phyloP scores from a whole-genome alignment of 352 stramenopile genomes.

The Lagenidium giganteum region DNA sequence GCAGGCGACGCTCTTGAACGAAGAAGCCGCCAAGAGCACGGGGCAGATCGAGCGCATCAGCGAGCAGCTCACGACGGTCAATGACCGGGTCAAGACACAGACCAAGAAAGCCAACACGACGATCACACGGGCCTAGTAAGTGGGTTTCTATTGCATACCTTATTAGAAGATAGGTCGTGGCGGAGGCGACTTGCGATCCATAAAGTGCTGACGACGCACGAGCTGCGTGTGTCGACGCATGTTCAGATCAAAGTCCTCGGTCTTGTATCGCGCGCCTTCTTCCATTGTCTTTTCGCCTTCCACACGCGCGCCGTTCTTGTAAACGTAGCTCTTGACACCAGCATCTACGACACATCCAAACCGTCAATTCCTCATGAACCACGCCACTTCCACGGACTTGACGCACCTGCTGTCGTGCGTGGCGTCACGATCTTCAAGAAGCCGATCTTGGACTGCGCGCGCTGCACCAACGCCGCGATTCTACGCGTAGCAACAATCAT shows the following conservation, averaged over 20 bases:
- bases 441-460: slow-evolving; percentile 74
- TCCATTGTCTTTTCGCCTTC: slow-evolving; percentile 30
- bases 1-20: slow-evolving; percentile 61
- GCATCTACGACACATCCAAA: slow-evolving; percentile 23
- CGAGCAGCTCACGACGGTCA: slow-evolving; percentile 56
- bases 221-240: slow-evolving; percentile 74
- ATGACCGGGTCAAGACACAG: slow-evolving; percentile 63
- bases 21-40: slow-evolving; percentile 58
- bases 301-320: slow-evolving; percentile 74
- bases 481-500: slow-evolving; percentile 18
- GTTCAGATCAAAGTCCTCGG: slow-evolving; percentile 59
- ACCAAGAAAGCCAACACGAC: slow-evolving; percentile 51
- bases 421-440: slow-evolving; percentile 87
- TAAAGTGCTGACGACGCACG: slow-evolving; percentile 80
- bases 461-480: slow-evolving; percentile 58
- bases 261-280: slow-evolving; percentile 66
- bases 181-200: slow-evolving; percentile 61
- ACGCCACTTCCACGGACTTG: background rate
- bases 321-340: slow-evolving; percentile 77
- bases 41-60: slow-evolving; percentile 73
- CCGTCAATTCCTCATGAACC: background rate
- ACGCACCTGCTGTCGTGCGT: slow-evolving; percentile 43
- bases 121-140: slow-evolving; percentile 13
- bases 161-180: slow-evolving; percentile 36
- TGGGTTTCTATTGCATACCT: slow-evolving; percentile 4